Evolutionary conservation across 371 early-diverging fungal species (phyloP).

Genomic region (Mortierella sp.): DNA sequence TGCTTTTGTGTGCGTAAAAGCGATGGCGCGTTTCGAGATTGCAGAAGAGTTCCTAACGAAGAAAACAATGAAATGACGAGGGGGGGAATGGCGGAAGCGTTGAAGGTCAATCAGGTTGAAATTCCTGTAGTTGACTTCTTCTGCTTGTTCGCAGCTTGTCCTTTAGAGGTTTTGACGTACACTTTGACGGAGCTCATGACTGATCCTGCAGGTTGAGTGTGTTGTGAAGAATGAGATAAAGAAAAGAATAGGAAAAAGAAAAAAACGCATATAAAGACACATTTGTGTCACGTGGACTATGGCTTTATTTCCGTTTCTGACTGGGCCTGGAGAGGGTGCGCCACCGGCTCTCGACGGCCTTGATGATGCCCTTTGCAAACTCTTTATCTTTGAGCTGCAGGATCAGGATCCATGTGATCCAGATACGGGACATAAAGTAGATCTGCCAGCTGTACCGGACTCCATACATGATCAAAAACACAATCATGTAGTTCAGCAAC

Average conservation of each 20-base stretch:
- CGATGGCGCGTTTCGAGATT: neutral
- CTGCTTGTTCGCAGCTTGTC: neutral
- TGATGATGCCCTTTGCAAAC: slow-evolving; percentile 13
- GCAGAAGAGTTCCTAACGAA: neutral
- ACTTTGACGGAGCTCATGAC: slow-evolving; percentile 54
- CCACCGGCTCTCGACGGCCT: slow-evolving; percentile 20
- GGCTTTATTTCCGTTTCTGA: slow-evolving; percentile 42
- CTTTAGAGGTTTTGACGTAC: slow-evolving; percentile 7
- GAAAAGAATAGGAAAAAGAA: neutral
- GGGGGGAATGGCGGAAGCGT: neutral
- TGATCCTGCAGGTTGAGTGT: neutral
- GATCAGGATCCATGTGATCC: slow-evolving; percentile 47
- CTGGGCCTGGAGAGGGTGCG: slow-evolving; percentile 22
- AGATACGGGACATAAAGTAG: slow-evolving; percentile 50
- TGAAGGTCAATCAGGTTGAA: neutral
- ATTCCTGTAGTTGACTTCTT: neutral
- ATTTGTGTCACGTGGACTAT: neutral
- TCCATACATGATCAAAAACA: slow-evolving; percentile 47
- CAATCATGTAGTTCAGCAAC: slow-evolving; percentile 39
- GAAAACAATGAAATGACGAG: neutral
- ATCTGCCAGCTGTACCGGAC: slow-evolving; percentile 57
- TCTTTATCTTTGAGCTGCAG: slow-evolving; percentile 51
- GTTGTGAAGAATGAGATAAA: neutral
- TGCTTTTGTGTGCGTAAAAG: neutral
- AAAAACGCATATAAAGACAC: neutral